These are phyloP conservation scores for Nadsonia starkeyi-henricii DNA, from an alignment of 1,139 yeast species.

Conservation along the genomic window DNA sequence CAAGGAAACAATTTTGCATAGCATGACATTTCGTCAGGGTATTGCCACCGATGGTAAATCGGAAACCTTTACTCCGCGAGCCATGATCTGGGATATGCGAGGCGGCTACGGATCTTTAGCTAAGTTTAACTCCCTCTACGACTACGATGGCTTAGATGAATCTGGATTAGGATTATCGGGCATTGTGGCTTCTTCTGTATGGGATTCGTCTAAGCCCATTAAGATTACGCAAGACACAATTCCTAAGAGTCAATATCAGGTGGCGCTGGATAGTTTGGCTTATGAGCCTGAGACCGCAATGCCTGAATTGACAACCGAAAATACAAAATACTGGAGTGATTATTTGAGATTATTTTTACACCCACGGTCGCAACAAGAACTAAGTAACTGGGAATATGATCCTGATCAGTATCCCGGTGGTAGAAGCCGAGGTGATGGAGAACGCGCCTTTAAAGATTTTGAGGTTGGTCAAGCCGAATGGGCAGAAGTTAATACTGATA, in stretches of 20 bases:
- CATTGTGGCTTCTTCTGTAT: constrained; percentile 1
- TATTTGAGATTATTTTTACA: constrained; percentile 54
- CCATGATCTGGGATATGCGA: constrained; percentile 59
- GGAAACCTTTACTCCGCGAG: constrained; percentile 65
- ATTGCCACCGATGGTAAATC: constrained; percentile 26
- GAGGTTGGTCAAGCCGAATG: constrained; percentile 40
- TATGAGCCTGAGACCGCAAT: constrained; percentile 22
- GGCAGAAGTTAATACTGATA: constrained; percentile 19
- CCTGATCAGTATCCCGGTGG: constrained; percentile 29
- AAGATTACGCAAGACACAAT: constrained; percentile 18
- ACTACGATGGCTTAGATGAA: constrained; percentile 11
- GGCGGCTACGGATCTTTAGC: constrained; percentile 25
- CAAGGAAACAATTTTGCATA: not conserved
- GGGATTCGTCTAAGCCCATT: constrained; percentile 8
- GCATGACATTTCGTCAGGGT: constrained; percentile 32
- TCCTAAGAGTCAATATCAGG: constrained; percentile 44
- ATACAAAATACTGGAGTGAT: constrained; percentile 69
- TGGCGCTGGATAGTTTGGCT: constrained; percentile 33
- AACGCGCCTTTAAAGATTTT: constrained; percentile 26
- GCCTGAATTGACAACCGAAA: constrained; percentile 23
- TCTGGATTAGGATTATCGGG: constrained; percentile 5
- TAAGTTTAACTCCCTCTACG: constrained; percentile 12
- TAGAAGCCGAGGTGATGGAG: constrained; percentile 23
- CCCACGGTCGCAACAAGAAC: constrained; percentile 42
- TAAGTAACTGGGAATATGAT: constrained; percentile 44